These are phyloP conservation scores for Fonsecaea multimorphosa DNA, from an alignment of 2,329 filamentous ascomycete genomes.

Conservation along the genomic window DNA sequence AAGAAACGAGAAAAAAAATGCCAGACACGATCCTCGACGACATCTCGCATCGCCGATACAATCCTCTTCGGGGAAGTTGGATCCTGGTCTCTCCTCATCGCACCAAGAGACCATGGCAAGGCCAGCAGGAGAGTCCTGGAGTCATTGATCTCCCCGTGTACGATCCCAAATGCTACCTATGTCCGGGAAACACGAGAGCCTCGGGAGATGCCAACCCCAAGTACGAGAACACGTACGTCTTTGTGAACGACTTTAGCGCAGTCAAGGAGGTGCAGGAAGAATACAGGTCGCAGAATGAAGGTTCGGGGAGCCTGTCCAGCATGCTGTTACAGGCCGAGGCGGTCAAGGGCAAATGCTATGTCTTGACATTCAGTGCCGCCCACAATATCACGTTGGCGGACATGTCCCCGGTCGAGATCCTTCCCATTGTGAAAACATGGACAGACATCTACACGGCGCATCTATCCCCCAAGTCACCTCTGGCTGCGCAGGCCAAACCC, in stretches of 20 bases:
- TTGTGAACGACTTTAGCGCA: conserved; percentile 96
- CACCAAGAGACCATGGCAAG: conserved; percentile 97
- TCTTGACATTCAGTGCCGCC: conserved; percentile 88
- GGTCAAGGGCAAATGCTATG: conserved; percentile 95
- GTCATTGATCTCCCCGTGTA: conserved; percentile 75
- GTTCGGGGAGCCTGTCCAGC: conserved; percentile 68
- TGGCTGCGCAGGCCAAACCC: conserved; percentile 56
- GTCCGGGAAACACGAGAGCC: conserved; percentile 87
- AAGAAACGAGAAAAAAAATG: conserved; percentile 62
- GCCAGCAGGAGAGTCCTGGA: conserved; percentile 75
- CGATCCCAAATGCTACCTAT: conserved; percentile 92
- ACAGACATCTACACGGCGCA: conserved; percentile 86
- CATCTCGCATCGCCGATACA: conserved; percentile 94
- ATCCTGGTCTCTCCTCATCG: conserved; percentile 94
- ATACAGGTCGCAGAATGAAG: conserved; percentile 59
- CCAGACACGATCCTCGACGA: conserved; percentile 83
- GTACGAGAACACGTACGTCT: conserved; percentile 87
- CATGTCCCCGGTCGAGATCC: conserved; percentile 75
- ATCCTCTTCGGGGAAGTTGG: conserved; percentile 87
- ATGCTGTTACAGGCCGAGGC: conserved; percentile 80
- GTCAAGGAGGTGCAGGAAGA: conserved; percentile 91
- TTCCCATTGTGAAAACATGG: conserved; percentile 88
- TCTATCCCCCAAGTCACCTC: conserved; percentile 72
- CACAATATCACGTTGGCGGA: conserved; percentile 94
- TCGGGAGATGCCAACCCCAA: conserved; percentile 84